Conservation (phyloP, 129 eudicot species). For the sunflower (Helianthus annuus) region DNA sequence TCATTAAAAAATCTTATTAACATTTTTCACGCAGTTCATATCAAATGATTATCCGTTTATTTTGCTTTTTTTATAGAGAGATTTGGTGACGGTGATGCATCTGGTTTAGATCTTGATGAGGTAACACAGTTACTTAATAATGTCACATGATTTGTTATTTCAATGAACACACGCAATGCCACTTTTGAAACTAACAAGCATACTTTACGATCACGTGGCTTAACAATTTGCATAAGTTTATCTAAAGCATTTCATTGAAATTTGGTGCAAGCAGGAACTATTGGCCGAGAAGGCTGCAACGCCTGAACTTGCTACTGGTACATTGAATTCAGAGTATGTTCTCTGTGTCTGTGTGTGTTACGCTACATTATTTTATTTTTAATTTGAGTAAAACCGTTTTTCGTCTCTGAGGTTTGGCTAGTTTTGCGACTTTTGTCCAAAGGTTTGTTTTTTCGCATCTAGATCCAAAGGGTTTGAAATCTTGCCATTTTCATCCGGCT, state of each 20-base stretch:
- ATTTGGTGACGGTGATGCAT: slow-evolving; percentile 93
- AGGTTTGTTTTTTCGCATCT: too few relatives aligned
- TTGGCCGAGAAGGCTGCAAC: slow-evolving; percentile 65
- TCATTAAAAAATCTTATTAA: neutral
- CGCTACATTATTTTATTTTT: neutral
- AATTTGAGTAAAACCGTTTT: too few relatives aligned
- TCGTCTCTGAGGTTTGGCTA: too few relatives aligned
- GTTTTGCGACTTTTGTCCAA: too few relatives aligned
- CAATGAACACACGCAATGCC: neutral
- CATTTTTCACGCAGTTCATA: slow-evolving; percentile 8
- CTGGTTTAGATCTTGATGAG: slow-evolving; percentile 96
- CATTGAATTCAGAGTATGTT: slow-evolving; percentile 46
- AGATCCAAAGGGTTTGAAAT: too few relatives aligned
- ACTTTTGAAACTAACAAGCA: neutral
- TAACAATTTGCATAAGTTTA: slow-evolving; percentile 10
- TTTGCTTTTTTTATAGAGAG: slow-evolving; percentile 57
- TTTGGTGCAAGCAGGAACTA: slow-evolving; percentile 61
- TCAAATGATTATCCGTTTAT: neutral
- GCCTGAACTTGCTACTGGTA: slow-evolving; percentile 43
- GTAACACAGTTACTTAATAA: slow-evolving; percentile 34
- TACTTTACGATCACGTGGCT: neutral
- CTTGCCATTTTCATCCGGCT: too few relatives aligned
- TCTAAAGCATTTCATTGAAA: slow-evolving; percentile 1
- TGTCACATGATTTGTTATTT: neutral
- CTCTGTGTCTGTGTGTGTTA: slow-evolving; percentile 6